phyloP scores from a whole-genome alignment of 768 basidiomycete genomes.

The Lactarius sp. region DNA sequence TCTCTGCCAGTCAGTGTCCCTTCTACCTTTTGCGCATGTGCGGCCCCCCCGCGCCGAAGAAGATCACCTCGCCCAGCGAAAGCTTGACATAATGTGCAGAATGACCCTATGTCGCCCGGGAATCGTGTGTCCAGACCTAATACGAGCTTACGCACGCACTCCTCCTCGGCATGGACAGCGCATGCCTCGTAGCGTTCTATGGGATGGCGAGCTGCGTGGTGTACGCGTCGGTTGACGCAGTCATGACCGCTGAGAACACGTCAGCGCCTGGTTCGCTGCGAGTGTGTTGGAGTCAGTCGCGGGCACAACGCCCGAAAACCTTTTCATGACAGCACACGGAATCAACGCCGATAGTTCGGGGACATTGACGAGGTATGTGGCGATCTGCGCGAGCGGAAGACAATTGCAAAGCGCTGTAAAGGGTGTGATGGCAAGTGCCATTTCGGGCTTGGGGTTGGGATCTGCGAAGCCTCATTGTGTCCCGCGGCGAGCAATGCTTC shows the following conservation, averaged over 20 bases:
- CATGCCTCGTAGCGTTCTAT: slow-evolving; percentile 56
- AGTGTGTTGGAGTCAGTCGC: slow-evolving; percentile 38
- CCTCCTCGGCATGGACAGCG: slow-evolving; percentile 38
- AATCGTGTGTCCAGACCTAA: slow-evolving; percentile 67
- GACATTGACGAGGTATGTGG: slow-evolving; percentile 55
- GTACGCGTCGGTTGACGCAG: slow-evolving; percentile 50
- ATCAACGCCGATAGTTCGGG: slow-evolving; percentile 78
- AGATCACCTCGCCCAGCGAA: slow-evolving; percentile 83
- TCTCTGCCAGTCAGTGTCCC: too few species aligned
- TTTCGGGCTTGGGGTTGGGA: slow-evolving; percentile 96
- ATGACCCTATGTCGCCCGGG: slow-evolving; percentile 88
- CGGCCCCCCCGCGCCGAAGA: slow-evolving; percentile 94
- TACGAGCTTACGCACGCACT: slow-evolving; percentile 57
- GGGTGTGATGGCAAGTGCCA: slow-evolving; percentile 93
- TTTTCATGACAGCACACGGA: slow-evolving; percentile 45
- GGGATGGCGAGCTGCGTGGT: slow-evolving; percentile 52
- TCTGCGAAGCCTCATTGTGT: slow-evolving; percentile 48
- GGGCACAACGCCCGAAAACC: slow-evolving; percentile 47
- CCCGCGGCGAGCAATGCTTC: too few species aligned
- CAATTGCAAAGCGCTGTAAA: slow-evolving; percentile 94
- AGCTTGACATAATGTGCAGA: slow-evolving; percentile 81
- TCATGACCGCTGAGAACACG: slow-evolving; percentile 84
- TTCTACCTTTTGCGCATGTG: too few species aligned
- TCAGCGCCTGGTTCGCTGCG: slow-evolving; percentile 57
- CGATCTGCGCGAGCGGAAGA: slow-evolving; percentile 71